These are phyloP conservation scores for Sergeia podlipaevii DNA, from an alignment of 208 protist species.

Conservation along the genomic window DNA sequence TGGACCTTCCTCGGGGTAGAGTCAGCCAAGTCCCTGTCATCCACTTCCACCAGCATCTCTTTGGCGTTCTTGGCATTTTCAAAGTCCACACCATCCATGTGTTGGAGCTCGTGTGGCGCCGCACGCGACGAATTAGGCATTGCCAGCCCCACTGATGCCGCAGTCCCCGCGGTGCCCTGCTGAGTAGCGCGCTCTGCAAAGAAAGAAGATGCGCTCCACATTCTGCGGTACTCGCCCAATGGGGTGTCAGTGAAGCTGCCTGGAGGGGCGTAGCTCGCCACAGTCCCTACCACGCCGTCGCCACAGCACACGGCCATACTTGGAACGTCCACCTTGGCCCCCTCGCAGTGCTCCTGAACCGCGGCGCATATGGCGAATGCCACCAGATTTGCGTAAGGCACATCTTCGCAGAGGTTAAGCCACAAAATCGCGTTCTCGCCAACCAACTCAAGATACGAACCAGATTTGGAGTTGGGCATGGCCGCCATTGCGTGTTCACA, in stretches of 20 bases:
- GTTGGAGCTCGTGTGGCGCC: too few species aligned
- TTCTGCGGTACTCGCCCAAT: neutral
- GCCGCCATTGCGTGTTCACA: neutral
- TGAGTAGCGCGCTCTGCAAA: too few species aligned
- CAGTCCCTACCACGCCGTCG: slow-evolving; percentile 4
- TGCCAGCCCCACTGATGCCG: too few species aligned
- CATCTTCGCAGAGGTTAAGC: slow-evolving; percentile 10
- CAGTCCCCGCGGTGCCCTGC: too few species aligned
- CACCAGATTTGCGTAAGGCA: neutral
- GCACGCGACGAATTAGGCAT: too few species aligned
- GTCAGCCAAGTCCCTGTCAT: too few species aligned
- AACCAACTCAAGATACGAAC: neutral
- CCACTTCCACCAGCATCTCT: too few species aligned
- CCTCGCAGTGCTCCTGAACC: slow-evolving; percentile 4
- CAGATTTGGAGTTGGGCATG: neutral
- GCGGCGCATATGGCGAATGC: neutral
- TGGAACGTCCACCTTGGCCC: neutral
- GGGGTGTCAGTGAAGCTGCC: neutral
- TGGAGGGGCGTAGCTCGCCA: slow-evolving; percentile 5
- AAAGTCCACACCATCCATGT: too few species aligned
- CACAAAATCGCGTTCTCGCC: slow-evolving; percentile 8
- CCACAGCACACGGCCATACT: slow-evolving; percentile 7
- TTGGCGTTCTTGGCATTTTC: too few species aligned
- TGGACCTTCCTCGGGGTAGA: too few species aligned
- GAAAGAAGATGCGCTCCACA: neutral